Percentiles rank a stretch among this genome's conserved stretches.
Conservation (phyloP, 2,329 filamentous ascomycete genomes). For the Tetracladium maxilliforme region DNA sequence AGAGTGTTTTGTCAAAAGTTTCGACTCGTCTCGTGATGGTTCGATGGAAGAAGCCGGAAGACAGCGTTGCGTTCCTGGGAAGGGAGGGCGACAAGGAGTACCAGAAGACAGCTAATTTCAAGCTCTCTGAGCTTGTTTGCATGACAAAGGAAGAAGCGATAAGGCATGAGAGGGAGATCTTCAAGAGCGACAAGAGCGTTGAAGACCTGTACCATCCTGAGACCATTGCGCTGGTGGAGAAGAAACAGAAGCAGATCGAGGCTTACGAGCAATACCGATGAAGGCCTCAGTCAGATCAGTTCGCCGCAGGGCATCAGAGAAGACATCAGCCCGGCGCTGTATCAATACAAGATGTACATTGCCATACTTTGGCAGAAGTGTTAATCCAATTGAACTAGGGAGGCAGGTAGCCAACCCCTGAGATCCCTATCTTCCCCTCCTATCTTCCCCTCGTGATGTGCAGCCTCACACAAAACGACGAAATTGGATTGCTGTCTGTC, state of each 20-base stretch:
- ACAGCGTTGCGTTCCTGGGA: too few relatives aligned
- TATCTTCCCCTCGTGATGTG: too few relatives aligned
- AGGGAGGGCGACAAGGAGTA: conserved; percentile 49
- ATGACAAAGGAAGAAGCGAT: conserved; percentile 87
- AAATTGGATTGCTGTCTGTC: too few relatives aligned
- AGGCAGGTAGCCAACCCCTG: too few relatives aligned
- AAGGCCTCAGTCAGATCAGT: too few relatives aligned
- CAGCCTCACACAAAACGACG: too few relatives aligned
- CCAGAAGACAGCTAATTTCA: conserved; percentile 62
- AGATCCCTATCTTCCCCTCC: too few relatives aligned
- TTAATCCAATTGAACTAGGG: too few relatives aligned
- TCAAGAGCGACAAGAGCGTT: conserved; percentile 50
- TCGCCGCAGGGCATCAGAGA: too few relatives aligned
- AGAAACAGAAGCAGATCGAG: conserved; percentile 51
- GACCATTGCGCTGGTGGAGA: conserved; percentile 52
- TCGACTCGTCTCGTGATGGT: conserved; percentile 66
- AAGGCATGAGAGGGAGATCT: conserved; percentile 65
- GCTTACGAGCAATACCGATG: conserved; percentile 38
- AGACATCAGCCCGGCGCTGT: too few relatives aligned
- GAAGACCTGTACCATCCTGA: conserved; percentile 62
- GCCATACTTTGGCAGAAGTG: too few relatives aligned
- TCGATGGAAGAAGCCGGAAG: conserved; percentile 58
- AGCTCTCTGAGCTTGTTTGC: conserved; percentile 61
- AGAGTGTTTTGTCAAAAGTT: conserved; percentile 71
- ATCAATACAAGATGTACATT: too few relatives aligned